Percentiles rank a stretch among this genome's conserved stretches.
Conservation (phyloP, 768 basidiomycete species). For the Kwoniella sp. region DNA sequence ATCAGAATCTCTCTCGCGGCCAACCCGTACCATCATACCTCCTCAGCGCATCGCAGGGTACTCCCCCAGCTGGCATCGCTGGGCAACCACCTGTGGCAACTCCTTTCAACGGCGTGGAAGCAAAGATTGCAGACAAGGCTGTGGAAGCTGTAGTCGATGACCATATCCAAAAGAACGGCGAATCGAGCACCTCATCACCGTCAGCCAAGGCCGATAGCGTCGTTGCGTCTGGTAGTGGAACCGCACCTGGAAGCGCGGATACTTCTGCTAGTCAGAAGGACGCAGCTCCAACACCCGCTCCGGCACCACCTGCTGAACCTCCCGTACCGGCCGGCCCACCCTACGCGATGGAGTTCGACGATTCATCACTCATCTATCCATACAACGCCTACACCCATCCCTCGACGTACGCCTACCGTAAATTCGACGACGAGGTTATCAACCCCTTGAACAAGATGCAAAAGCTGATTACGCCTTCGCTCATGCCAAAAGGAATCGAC, state of each 20-base stretch:
- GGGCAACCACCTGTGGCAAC: constrained; percentile 24
- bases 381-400: constrained; percentile 89
- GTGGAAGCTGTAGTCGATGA: constrained; percentile 45
- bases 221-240: constrained; percentile 24
- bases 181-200: background rate
- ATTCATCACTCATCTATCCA: constrained; percentile 79
- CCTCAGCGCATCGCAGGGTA: constrained; percentile 49
- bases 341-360: constrained; percentile 69
- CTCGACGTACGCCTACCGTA: constrained; percentile 64
- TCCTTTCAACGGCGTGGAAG: constrained; percentile 29
- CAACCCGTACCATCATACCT: constrained; percentile 53
- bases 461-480: constrained; percentile 77
- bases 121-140: constrained; percentile 49
- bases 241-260: background rate
- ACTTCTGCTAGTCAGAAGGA: constrained; percentile 20
- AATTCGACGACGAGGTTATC: constrained; percentile 58
- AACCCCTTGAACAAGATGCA: constrained; percentile 54
- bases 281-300: constrained; percentile 22
- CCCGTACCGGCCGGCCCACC: constrained; percentile 26
- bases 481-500: constrained; percentile 90
- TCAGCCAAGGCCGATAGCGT: constrained; percentile 21
- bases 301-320: constrained; percentile 1
- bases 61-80: constrained; percentile 36
- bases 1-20: constrained; percentile 49
- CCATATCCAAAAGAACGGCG: constrained; percentile 22